A percentile compares a stretch with the other conserved stretches of the same genome.
phyloP scores from a whole-genome alignment of 306 rosid species.

The Prunus persica region DNA sequence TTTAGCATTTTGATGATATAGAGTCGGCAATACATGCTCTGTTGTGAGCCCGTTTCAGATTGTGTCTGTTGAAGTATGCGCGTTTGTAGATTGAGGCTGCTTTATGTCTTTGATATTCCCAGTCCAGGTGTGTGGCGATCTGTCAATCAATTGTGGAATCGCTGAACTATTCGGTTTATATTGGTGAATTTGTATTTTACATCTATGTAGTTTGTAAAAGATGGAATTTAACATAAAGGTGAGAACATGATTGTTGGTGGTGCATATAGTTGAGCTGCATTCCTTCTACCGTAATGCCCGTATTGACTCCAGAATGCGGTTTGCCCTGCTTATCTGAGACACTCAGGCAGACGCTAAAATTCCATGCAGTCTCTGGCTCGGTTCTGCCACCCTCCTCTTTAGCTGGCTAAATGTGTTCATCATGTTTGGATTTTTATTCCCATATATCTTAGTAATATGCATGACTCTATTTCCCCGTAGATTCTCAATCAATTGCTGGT shows the following conservation, averaged over 20 bases:
- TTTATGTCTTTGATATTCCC: conserved; percentile 14
- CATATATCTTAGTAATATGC: background rate
- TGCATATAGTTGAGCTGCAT: background rate
- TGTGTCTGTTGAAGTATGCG: conserved; percentile 15
- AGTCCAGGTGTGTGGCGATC: conserved; percentile 1
- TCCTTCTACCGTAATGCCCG: background rate
- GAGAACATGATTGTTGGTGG: background rate
- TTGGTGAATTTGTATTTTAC: conserved; percentile 14
- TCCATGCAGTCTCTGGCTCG: background rate
- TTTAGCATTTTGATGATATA: background rate
- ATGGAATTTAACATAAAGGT: background rate
- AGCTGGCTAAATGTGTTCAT: background rate
- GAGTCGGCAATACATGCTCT: conserved; percentile 4
- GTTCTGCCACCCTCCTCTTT: background rate
- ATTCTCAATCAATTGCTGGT: background rate
- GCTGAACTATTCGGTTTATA: background rate
- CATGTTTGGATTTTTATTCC: no score
- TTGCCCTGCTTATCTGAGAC: background rate
- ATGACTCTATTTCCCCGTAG: no score
- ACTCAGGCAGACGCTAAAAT: background rate
- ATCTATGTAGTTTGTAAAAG: background rate
- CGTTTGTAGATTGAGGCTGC: conserved; percentile 21
- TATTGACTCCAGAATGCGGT: background rate
- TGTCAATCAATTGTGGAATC: background rate
- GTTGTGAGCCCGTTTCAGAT: background rate